Base-by-base conservation (phyloP, 73 alveolate species). In the Stentor coeruleus region DNA sequence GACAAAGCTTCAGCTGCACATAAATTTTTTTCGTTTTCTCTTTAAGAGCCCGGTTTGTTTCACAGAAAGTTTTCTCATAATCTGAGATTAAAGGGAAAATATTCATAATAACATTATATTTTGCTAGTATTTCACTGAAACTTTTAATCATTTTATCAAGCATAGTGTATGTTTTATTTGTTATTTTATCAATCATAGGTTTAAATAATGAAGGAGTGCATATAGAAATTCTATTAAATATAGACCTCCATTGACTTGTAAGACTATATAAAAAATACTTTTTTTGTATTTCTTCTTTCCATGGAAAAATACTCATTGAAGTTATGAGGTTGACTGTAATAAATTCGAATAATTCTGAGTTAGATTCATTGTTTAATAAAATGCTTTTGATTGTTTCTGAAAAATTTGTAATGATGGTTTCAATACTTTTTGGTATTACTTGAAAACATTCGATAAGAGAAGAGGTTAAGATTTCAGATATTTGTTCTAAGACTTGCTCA, bases 11-110 rank as follows among this genome's bases (percentile, higher is more conserved):
- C 33, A 66, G 33, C 33, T 66, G 79, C 0, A 66, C 42, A 28
- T 66, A 28, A 20, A 66, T 14, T 66, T 66, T 66, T 66, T 66
- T 66, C 37, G 79, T 66, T 26, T 66, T 66, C 33, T 66, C 49
- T 2, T 33, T 20, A 20, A 66, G 39, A 37, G n/a, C 79, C 33
- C 14, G 79, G 11, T 20, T 1, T 31, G n/a, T 66, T 31, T 66
- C 40, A 0, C 33, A 15, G 79, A 66, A 66, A 66, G 33, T 28
- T 20, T 2, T 2, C 15, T 66, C 79, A 26, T 15, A 66, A 2
- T 26, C 39, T 28, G 40, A 28, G n/a, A 66, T 26, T 31, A 1
- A 11, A 20, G 79, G 79, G 37, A 31, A 66, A 31, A 66, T 20
- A 1, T 31, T 66, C 49, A 20, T 28, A 15, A 28, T 66, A 28